phyloP scores from a whole-genome alignment of 176 grass and related monocot genomes.

The Lolium multiflorum region DNA sequence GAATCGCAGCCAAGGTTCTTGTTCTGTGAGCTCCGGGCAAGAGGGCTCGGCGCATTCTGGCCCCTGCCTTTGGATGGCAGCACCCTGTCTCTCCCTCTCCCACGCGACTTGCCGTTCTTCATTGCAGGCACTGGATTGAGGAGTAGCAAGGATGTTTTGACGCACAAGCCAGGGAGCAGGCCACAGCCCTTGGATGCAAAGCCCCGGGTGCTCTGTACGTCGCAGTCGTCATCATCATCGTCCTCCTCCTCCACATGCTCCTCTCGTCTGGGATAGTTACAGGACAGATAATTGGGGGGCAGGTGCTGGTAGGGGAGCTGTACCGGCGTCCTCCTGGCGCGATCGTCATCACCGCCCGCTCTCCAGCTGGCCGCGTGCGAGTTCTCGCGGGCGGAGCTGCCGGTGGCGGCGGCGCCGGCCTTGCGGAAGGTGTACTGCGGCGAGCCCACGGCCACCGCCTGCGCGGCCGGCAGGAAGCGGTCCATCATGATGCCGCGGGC shows the following conservation, averaged over 20 bases:
- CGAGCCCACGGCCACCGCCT: slow-evolving; percentile 78
- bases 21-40: slow-evolving; percentile 66
- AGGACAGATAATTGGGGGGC: slow-evolving; percentile 63
- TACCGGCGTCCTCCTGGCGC: slow-evolving; percentile 60
- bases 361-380: slow-evolving; percentile 6
- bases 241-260: slow-evolving; percentile 50
- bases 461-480: slow-evolving; percentile 82
- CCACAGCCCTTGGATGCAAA: slow-evolving; percentile 85
- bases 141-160: slow-evolving; percentile 75
- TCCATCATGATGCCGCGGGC: slow-evolving; percentile 80
- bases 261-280: slow-evolving; percentile 49
- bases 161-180: slow-evolving; percentile 76
- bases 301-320: slow-evolving; percentile 72
- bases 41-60: slow-evolving; percentile 42
- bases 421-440: slow-evolving; percentile 91
- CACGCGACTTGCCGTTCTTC: slow-evolving; percentile 46
- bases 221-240: slow-evolving; percentile 52
- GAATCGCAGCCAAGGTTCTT: slow-evolving; percentile 55
- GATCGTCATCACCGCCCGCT: slow-evolving; percentile 29
- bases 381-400: slow-evolving; percentile 33
- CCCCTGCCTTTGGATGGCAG: slow-evolving; percentile 35
- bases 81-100: slow-evolving; percentile 3
- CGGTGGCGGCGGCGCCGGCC: slow-evolving; percentile 32
- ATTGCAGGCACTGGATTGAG: slow-evolving; percentile 80
- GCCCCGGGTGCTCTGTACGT: slow-evolving; percentile 56